Base-by-base conservation (phyloP, 2,329 filamentous ascomycete genomes). In the Daldinia sp. region DNA sequence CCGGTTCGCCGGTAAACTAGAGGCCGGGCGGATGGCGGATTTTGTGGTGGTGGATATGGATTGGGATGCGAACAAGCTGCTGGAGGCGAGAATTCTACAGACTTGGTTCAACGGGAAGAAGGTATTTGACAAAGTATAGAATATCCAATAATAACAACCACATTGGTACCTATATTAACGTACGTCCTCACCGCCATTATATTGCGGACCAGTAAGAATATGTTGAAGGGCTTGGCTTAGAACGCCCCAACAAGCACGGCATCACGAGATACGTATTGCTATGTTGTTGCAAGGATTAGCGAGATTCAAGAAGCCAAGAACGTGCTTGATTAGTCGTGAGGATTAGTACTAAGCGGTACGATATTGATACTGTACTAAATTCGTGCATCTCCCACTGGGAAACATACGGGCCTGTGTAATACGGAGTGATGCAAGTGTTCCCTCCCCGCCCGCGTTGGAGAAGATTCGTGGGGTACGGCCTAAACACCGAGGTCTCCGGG, bases 21-120 rank as follows among this genome's bases (percentile, higher is more conserved):
- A 82, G 70, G 74, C 77, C 1, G 83, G 82, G 9, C 80, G 81
- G 68, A 76, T 78, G 72, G 84, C 84, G 9, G 84, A 86, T 68
- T 84, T 86, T 63, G 82, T 81, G 20, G 80, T 84, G 4, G 75
- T 85, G 7, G 81, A 84, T 60, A 79, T 82, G 78, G 73, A 78
- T 18, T 84, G 80, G 78, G 75, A 78, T 37, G 71, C 75, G 1
- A 78, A 79, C n/a, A 78, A 76, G 68, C 73, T 84, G 62, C 65
- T 84, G 18, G 75, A 79, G 15, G 81, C 80, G 9, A 78, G 63
- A 66, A 76, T 83, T 1, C 63, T 65, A 56, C 75, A 83, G 75
- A 84, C 82, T 3, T 84, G 82, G 82, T 81, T 82, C 66, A 74
- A 67, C 39, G 82, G 82, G 18, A 69, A 71, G 63, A 80, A 78